These are phyloP conservation scores for Cercospora sojina DNA, from an alignment of 2,329 filamentous ascomycete genomes.

Conservation along the genomic window DNA sequence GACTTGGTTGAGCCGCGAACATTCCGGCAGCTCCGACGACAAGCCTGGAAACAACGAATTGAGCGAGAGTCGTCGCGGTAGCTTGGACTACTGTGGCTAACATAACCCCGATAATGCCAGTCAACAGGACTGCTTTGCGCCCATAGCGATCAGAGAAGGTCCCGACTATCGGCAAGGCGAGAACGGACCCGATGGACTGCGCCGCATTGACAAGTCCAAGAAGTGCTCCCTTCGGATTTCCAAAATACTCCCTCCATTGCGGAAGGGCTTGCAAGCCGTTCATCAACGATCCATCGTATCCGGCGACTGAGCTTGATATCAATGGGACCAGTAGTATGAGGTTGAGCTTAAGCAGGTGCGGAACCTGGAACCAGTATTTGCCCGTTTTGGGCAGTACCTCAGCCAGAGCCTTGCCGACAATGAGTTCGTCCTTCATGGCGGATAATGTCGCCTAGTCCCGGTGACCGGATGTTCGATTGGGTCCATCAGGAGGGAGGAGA, in stretches of 20 bases:
- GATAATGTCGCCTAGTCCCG: background rate
- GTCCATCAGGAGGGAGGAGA: background rate
- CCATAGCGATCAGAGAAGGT: conserved; percentile 45
- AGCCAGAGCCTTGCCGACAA: conserved; percentile 36
- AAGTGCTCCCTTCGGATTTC: conserved; percentile 39
- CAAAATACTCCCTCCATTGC: conserved; percentile 46
- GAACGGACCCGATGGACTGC: conserved; percentile 44
- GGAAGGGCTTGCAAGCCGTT: conserved; percentile 46
- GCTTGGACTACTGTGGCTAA: conserved; percentile 39
- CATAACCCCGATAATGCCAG: conserved; percentile 37
- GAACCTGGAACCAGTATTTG: conserved; percentile 45
- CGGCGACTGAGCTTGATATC: conserved; percentile 45
- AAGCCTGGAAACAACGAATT: conserved; percentile 26
- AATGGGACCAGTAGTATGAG: conserved; percentile 47
- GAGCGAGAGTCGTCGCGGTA: conserved; percentile 28
- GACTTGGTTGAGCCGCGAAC: conserved; percentile 28
- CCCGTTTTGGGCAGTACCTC: conserved; percentile 45
- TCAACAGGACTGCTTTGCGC: conserved; percentile 40
- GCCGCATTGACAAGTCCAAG: conserved; percentile 44
- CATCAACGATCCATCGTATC: conserved; percentile 49
- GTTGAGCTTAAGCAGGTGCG: conserved; percentile 48
- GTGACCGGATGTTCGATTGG: too few species aligned
- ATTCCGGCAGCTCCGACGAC: conserved; percentile 27
- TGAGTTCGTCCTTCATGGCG: conserved; percentile 32
- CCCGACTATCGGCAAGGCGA: conserved; percentile 41